Evolutionary conservation across 164 flowering plant genomes (phyloP).

Genomic region (Magnolia kwangsiensis): DNA sequence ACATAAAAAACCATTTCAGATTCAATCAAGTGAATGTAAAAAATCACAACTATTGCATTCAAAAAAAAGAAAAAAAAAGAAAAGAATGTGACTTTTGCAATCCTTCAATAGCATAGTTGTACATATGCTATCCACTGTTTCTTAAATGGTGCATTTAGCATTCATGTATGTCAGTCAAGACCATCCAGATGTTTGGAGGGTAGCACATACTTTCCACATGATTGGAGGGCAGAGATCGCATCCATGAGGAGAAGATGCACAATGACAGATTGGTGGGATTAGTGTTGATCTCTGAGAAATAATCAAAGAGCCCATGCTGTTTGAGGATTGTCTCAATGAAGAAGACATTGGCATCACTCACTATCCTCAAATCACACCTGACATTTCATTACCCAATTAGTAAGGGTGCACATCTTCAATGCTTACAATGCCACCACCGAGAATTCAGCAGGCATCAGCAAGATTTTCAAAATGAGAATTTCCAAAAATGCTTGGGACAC

Average conservation of each 20-base stretch:
- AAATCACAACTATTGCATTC: too few species aligned
- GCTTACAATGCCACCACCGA: too few species aligned
- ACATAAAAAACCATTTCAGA: too few species aligned
- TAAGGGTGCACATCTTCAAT: not conserved
- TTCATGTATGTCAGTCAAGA: too few species aligned
- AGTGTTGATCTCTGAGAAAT: conserved; percentile 62
- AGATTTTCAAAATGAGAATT: not conserved
- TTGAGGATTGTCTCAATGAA: conserved; percentile 74
- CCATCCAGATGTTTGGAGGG: too few species aligned
- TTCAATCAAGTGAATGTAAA: too few species aligned
- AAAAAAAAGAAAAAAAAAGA: too few species aligned
- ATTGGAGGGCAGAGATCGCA: conserved; percentile 80
- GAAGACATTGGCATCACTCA: conserved; percentile 77
- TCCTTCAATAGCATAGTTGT: too few species aligned
- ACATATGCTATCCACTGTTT: too few species aligned
- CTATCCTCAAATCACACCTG: conserved; percentile 77
- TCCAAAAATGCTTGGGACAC: not conserved
- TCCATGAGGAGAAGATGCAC: conserved; percentile 46
- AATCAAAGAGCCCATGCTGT: conserved; percentile 54
- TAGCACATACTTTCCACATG: conserved; percentile 54
- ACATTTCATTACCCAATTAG: conserved; percentile 4
- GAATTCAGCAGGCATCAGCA: not conserved
- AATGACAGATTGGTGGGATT: conserved; percentile 59
- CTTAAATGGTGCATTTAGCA: too few species aligned
- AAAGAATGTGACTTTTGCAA: too few species aligned